Evolutionary conservation across 768 basidiomycete species (phyloP), one percentile per base, ranked within the genome.

Genomic region (Tricholoma matsutake): DNA sequence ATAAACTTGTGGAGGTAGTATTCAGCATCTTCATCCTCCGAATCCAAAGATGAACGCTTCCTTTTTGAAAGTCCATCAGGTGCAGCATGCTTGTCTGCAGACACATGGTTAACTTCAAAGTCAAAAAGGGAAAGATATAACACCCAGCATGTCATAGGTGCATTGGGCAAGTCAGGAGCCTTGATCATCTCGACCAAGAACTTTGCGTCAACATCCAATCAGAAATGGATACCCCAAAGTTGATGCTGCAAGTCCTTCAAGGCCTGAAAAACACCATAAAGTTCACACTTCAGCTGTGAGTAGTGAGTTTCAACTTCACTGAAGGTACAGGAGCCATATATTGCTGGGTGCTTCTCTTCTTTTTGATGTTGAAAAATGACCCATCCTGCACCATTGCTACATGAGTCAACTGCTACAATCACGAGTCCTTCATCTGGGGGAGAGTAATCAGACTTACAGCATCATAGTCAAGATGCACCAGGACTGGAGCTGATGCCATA

Each of bases 71-170:
- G 56, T 0, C 67, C 76, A 63, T 80, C 80, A 3, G 73, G 71
- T 4, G 67, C 76, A 22, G 41, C 35, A 56, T 74, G 72, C 13
- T 60, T 56, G 0, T 68, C 62, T 0, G 71, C 75, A 0, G 75
- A 75, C 0, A 79, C 70, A 57, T 80, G 76, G 4, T 68, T 52
- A 1, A 78, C 60, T 25, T 66, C 64, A 54, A 80, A 79, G 51
- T 76, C 63, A 59, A 79, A 80, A 0, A 76, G 56, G 0, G 67
- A 60, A 13, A 79, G 73, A 43, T 69, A 75, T 3, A 64, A 41
- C 1, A 80, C 71, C 79, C 78, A 80, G 14, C 72, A 56, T 20
- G 76, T 74, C 54, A 79, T 70, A 0, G 75, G 68, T 0, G 74
- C 72, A 56, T 75, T 76, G 0, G 77, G 76, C 2, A 76, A 55